These are phyloP conservation scores for Debaryomyces singareniensis DNA, from an alignment of 1,139 yeast genomes.

Conservation along the genomic window DNA sequence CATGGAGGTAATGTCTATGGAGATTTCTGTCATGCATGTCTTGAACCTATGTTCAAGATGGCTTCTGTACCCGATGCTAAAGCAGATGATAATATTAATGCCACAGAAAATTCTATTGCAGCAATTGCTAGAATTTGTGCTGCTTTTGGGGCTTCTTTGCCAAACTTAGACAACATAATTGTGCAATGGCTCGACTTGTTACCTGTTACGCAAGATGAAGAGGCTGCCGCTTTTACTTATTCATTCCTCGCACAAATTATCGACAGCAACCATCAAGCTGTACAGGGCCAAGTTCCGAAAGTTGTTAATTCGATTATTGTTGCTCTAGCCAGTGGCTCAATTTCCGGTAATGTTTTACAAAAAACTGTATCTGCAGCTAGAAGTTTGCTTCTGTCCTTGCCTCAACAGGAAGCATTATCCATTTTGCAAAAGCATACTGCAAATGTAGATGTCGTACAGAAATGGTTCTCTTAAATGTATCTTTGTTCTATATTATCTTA, in stretches of 20 bases:
- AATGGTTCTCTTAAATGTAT: conserved; percentile 42
- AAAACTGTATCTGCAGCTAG: conserved; percentile 58
- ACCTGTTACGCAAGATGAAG: conserved; percentile 80
- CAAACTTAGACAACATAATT: conserved; percentile 57
- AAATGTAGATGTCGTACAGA: conserved; percentile 56
- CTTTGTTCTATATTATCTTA: neutral
- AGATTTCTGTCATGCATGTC: conserved; percentile 58
- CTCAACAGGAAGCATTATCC: conserved; percentile 60
- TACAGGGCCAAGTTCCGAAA: conserved; percentile 51
- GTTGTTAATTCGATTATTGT: conserved; percentile 71
- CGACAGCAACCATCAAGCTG: conserved; percentile 59
- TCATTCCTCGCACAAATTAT: conserved; percentile 70
- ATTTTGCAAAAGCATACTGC: conserved; percentile 58
- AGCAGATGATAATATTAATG: conserved; percentile 74
- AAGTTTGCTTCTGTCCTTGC: conserved; percentile 38
- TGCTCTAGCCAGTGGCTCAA: conserved; percentile 64
- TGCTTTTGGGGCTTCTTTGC: conserved; percentile 48
- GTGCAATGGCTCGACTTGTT: conserved; percentile 75
- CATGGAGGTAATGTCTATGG: conserved; percentile 61
- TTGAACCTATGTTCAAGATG: conserved; percentile 71
- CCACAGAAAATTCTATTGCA: conserved; percentile 81
- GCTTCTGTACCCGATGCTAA: conserved; percentile 79
- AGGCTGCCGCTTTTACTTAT: conserved; percentile 87
- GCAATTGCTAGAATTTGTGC: conserved; percentile 79
- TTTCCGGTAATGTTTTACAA: conserved; percentile 67